Evolutionary conservation across 495 filamentous ascomycete genomes (phyloP).

Genomic region (Tuber indicum): DNA sequence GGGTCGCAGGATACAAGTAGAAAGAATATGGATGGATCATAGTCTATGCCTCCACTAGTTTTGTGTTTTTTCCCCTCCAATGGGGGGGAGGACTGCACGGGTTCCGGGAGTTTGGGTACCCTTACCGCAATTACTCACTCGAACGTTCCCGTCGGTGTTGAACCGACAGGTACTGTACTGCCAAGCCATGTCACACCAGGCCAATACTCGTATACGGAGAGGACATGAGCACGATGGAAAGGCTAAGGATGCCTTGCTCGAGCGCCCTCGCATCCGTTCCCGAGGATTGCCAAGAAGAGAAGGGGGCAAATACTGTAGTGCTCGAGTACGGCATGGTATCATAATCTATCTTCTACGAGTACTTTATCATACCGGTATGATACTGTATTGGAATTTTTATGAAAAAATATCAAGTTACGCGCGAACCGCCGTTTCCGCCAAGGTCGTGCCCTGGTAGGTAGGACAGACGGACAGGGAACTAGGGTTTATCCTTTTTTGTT

Average conservation of each 20-base stretch:
- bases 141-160: not conserved
- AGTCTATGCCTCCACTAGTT: not conserved
- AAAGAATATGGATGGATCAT: not conserved
- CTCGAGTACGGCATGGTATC: no score
- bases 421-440: slow-evolving; percentile 2
- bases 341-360: not conserved
- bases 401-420: slow-evolving; percentile 3
- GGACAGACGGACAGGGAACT: not conserved
- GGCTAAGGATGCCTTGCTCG: not conserved
- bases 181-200: not conserved
- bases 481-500: not conserved
- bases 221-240: not conserved
- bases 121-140: not conserved
- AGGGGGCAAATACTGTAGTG: not conserved
- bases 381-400: not conserved
- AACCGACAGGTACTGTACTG: not conserved
- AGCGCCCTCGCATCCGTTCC: no score
- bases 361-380: no score
- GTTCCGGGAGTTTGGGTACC: not conserved
- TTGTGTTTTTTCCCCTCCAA: not conserved
- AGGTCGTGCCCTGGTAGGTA: not conserved
- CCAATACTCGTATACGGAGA: not conserved
- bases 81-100: not conserved
- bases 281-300: not conserved
- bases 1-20: not conserved